Evolutionary conservation across 1,284 basidiomycete genomes (phyloP), one percentile per base, ranked within the genome.

Genomic region (Cystobasidium slooffiae): DNA sequence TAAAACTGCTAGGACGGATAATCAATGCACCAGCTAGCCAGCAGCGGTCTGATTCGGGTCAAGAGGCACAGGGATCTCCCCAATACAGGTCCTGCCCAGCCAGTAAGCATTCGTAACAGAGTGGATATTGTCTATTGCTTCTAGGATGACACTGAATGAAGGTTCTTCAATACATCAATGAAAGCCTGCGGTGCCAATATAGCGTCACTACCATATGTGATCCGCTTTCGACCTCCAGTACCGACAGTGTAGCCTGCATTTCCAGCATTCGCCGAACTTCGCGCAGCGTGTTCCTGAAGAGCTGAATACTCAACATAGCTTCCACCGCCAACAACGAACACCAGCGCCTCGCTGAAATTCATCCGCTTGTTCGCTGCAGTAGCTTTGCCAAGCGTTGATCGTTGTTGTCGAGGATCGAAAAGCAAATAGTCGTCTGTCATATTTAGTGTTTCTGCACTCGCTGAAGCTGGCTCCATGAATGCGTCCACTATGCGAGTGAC

Each of bases 231-330:
- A 2, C 72, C 74, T 46, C 66, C 70, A 18, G 69, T 68, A 77
- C 81, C 75, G 78, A 75, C 75, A 77, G 79, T 53, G 31, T 72
- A 74, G 9, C 76, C 75, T 20, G 52, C 65, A 18, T 46, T 44
- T 51, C 62, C 43, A 49, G 46, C 67, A 41, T 49, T 64, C 24
- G 46, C 39, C 24, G 59, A 66, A 31, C 65, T 73, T 46, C 68
- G 16, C 20, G 68, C 59, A 16, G 91, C 92, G 91, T 93, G 96
- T 82, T 97, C 95, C 81, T 91, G 88, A 78, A 99, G 83, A 82
- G 99, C 99, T 7, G 94, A 93, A 80, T 96, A 97, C 83, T 99
- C 97, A 67, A 99, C 94, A 80, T 99, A 97, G 22, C 94, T 91
- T 1, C 94, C 97, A 4, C 97, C 97, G 5, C 97, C 97, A 0